Base-by-base conservation (phyloP, 2,329 filamentous ascomycete species). In the Tolypocladium sp. region DNA sequence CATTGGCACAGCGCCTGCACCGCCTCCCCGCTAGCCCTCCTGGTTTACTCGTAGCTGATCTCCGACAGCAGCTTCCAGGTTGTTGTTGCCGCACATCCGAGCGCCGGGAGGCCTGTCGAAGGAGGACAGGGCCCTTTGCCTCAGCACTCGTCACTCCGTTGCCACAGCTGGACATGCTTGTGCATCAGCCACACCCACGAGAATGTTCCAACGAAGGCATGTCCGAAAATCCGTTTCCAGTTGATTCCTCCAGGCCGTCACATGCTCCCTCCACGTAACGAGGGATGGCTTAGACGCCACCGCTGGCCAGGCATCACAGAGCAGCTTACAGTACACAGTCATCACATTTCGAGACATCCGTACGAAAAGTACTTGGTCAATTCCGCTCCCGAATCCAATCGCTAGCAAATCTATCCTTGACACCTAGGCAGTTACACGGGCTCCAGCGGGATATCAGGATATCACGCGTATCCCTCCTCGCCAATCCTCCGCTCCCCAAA, bases 401-500 rank as follows among this genome's bases (percentile, higher is more conserved):
- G 55, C 55, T 46, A 56, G 20, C 38, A 41, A 54, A 40, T 57
- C 56, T 57, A 57, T 51, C 33, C 22, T 27, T 10, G 44, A 41
- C 37, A 27, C 56, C 56, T 4, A 9, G n/a, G 42, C 33, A 27
- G 53, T 30, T 10, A 41, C 53, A 41, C 37, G 22, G 4, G 53
- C 53, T 13, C 22, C 35, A 27, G 41, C 57, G 12, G 8, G 8
- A 40, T 33, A 10, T 15, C 33, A 8, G 17, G 35, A 2, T 3
- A 41, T 57, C 44, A 64, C 17, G 57, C 62, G 57, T 62, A 63
- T 41, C 60, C 62, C 37, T 59, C 58, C 51, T 62, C 62, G 15
- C 56, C 58, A 15, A 57, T 56, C 44, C 78, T 67, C n/a, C 76
- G 69, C 63, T 89, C 89, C 25, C 91, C 90, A 78, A 97, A 96